phyloP scores from a whole-genome alignment of 768 basidiomycete species.

The Hebeloma cylindrosporum region DNA sequence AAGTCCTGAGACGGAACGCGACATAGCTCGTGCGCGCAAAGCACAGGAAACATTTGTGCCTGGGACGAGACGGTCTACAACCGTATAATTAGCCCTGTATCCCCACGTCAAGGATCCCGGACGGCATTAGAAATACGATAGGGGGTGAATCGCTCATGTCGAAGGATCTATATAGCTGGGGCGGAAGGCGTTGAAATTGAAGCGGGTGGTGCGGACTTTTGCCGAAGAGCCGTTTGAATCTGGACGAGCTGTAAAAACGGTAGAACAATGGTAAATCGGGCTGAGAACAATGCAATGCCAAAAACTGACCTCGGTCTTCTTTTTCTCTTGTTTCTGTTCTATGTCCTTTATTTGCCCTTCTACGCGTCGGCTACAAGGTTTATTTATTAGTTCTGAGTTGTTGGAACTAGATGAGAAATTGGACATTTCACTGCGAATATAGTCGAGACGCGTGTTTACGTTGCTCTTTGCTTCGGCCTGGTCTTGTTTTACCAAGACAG shows the following conservation, averaged over 20 bases:
- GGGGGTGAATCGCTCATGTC: no score
- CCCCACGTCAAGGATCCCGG: no score
- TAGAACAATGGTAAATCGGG: conserved; percentile 3
- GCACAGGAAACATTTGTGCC: conserved; percentile 17
- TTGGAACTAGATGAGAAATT: conserved; percentile 24
- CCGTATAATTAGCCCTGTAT: no score
- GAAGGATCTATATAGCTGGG: no score
- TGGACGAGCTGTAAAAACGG: conserved; percentile 54
- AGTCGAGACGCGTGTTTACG: conserved; percentile 87
- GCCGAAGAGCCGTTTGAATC: conserved; percentile 57
- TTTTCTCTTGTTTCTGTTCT: conserved; percentile 73
- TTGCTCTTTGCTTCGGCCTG: conserved; percentile 82
- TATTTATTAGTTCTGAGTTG: conserved; percentile 4
- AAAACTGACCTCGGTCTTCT: conserved; percentile 76
- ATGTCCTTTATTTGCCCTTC: conserved; percentile 82
- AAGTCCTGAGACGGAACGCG: conserved; percentile 68
- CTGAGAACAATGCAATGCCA: conserved; percentile 5
- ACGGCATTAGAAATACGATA: no score
- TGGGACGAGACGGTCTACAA: no score
- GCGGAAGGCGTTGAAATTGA: conserved; percentile 1
- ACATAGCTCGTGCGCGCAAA: conserved; percentile 34
- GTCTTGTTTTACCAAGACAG: conserved; percentile 89
- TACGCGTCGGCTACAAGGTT: conserved; percentile 49
- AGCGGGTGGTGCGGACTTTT: conserved; percentile 18
- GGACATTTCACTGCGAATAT: conserved; percentile 87